Evolutionary conservation across 495 filamentous ascomycete species (phyloP).

Genomic region (Arthonia radiata): DNA sequence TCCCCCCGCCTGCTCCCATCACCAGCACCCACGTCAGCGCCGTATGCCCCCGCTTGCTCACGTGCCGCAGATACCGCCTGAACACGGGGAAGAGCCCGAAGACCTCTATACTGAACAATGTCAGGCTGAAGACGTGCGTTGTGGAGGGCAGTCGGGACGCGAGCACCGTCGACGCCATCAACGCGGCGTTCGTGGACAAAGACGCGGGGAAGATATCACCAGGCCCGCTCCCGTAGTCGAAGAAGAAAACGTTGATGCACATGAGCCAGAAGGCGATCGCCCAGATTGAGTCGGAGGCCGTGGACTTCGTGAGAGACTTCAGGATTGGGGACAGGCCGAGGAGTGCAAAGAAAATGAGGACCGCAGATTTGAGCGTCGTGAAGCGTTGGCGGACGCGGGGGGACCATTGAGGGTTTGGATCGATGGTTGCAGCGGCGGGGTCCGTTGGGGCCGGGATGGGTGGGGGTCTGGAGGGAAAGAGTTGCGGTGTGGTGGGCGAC

Average conservation of each 20-base stretch:
- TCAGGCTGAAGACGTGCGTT: conserved; percentile 84
- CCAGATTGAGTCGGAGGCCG: conserved; percentile 83
- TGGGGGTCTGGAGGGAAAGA: conserved; percentile 6
- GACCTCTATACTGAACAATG: conserved; percentile 87
- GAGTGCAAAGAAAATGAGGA: conserved; percentile 78
- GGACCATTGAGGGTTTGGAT: no score
- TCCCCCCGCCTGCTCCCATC: conserved; percentile 47
- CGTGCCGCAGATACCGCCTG: conserved; percentile 56
- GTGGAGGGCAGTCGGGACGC: conserved; percentile 70
- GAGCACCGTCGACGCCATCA: conserved; percentile 84
- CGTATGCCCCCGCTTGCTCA: conserved; percentile 65
- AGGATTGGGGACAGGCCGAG: conserved; percentile 82
- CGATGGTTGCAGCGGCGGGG: no score
- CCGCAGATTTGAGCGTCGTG: conserved; percentile 61
- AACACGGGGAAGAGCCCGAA: conserved; percentile 95
- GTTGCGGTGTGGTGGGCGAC: conserved; percentile 10
- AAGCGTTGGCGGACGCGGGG: conserved; percentile 40
- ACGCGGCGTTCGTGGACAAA: conserved; percentile 77
- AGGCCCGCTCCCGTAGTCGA: conserved; percentile 64
- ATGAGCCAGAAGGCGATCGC: conserved; percentile 82
- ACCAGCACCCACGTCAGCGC: conserved; percentile 56
- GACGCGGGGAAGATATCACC: conserved; percentile 47
- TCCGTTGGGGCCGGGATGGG: no score
- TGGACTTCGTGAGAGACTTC: conserved; percentile 79
- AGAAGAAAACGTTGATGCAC: conserved; percentile 87